Evolutionary conservation across 2,329 filamentous ascomycete species (phyloP).

Genomic region (Fusarium nanum): DNA sequence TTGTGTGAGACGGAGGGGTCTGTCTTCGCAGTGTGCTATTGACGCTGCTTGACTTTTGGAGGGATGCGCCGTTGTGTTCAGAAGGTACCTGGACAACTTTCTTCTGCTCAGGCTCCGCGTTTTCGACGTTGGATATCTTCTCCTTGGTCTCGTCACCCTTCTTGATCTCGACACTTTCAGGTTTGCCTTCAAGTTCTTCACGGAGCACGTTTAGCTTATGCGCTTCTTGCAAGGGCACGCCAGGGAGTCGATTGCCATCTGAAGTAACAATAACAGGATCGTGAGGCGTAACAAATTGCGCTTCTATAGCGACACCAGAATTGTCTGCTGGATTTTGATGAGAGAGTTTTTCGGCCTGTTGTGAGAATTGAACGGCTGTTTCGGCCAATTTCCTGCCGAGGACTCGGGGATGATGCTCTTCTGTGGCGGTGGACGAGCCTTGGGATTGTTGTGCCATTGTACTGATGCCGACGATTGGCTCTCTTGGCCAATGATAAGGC

Average conservation of each 20-base stretch:
- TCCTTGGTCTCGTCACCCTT: conserved; percentile 44
- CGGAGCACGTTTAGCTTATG: conserved; percentile 74
- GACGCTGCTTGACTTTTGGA: conserved; percentile 57
- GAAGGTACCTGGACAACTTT: conserved; percentile 45
- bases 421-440: conserved; percentile 16
- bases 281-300: conserved; percentile 74
- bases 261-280: conserved; percentile 78
- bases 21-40: conserved; percentile 59
- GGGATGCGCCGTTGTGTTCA: conserved; percentile 49
- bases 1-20: conserved; percentile 75
- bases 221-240: conserved; percentile 76
- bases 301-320: conserved; percentile 66
- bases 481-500: background rate
- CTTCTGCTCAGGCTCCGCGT: conserved; percentile 41
- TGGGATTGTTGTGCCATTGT: conserved; percentile 33
- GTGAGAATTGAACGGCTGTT: conserved; percentile 66
- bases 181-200: conserved; percentile 57
- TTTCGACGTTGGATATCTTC: conserved; percentile 48
- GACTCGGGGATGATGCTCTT: conserved; percentile 20
- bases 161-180: conserved; percentile 45
- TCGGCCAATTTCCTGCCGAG: conserved; percentile 49
- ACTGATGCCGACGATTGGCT: background rate
- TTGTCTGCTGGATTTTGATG: conserved; percentile 50
- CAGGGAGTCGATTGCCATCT: conserved; percentile 74
- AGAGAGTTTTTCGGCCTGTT: conserved; percentile 70